Base-by-base conservation (phyloP, 108 stramenopile species). In the Nannochloropsis granulata region DNA sequence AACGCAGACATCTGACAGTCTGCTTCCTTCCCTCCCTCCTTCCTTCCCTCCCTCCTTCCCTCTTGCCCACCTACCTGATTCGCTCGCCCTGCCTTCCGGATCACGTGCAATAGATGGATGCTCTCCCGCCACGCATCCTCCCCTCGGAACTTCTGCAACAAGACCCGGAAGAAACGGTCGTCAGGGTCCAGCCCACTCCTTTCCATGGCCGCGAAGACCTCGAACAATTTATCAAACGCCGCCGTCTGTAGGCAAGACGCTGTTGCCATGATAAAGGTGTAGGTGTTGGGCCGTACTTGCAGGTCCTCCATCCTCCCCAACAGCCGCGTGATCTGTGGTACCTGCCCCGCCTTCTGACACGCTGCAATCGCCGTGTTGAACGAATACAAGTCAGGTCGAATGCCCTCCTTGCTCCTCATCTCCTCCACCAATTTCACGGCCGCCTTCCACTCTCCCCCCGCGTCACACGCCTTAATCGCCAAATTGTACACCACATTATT, bases 331-430 rank as follows among this genome's bases (percentile, higher is more conserved):
- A 81, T 81, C 43, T 34, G 86, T 34, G 78, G 44, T 79, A 82
- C 19, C 24, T 87, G 45, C 3, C 83, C 86, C 0, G 82, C 79
- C 13, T 79, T 79, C 21, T 79, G 82, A 46, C 86, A 87, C 13
- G 86, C 86, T 79, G 86, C 45, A 25, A 87, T 84, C 14, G 86
- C 83, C 43, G 86, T 87, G 45, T 87, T 87, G 83, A 79, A 87
- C 9, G 78, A 14, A 44, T 78, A 23, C 44, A 25, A 56, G 23
- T 21, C 16, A 13, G 82, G 78, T 19, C 13, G 44, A 14, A 81
- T 45, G 13, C 82, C 82, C 21, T 82, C 21, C 24, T 42, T 71
- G 56, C 16, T 23, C 16, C 82, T 42, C 85, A 86, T 86, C 46
- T 86, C 85, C 78, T 86, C 85, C 25, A 86, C 81, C 25, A 86